Evolutionary conservation across 257 asterid genomes (phyloP), one percentile per base, ranked within the genome.

Genomic region (Nicotiana attenuata): DNA sequence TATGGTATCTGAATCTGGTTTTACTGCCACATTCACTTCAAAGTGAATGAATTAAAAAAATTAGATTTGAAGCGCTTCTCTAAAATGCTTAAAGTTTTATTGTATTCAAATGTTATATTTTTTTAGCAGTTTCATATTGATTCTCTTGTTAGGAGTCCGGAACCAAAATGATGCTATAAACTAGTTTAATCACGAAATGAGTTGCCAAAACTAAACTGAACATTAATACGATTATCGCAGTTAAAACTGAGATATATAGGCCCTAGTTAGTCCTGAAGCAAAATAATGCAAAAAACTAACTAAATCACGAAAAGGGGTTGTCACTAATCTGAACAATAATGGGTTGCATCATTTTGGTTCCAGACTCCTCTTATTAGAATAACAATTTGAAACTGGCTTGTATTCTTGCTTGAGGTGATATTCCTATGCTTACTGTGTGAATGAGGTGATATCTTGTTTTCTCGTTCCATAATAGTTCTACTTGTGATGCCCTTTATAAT

Each of bases 381-480:
- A 47, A 24, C 60, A 71, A 71, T 41, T 71, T 22, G 60, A 45
- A 71, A 45, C 22, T 71, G 38, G 8, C 60, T 47, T 71, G 78
- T 35, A 45, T 71, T 71, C 78, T 71, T 71, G 1, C 3, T 3
- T 22, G 78, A 73, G 2, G 61, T 47, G 78, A 47, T 33, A 13
- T 13, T 71, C 60, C 61, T 22, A 10, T 22, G 22, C 38, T 45
- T 22, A 20, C 41, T 47, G 15, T 73, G 22, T 73, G 22, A 73
- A 24, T 73, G 41, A 73, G 22, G 20, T 7, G 22, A 73, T 47
- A 73, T 24, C 22, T 45, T 24, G 60, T 73, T 47, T 73, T 47
- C 60, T 47, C 60, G 9, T 73, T 73, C 79, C 60, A 73, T 47
- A 73, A 47, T 22, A 56, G 90, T 89, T 91, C 90, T 91, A 84